A percentile compares a stretch with the other conserved stretches of the same genome.
Conservation (phyloP, 2,329 filamentous ascomycete species). For the Cordyceps cateniannulata region DNA sequence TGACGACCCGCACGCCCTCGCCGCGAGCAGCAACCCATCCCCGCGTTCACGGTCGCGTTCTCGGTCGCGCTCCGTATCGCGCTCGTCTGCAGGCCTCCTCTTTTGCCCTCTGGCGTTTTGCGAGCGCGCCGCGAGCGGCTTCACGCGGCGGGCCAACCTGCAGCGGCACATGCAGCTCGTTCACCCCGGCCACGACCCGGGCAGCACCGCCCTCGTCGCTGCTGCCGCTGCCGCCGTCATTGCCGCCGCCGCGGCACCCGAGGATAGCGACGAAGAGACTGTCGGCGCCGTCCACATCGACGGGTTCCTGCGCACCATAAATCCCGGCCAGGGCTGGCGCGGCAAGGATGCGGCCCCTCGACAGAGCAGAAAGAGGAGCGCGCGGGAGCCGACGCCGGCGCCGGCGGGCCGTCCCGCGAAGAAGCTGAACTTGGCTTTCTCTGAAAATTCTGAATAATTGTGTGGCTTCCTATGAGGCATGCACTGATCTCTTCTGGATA, state of each 20-base stretch:
- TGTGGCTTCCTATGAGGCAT: too few species aligned
- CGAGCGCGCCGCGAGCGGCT: constrained; percentile 30
- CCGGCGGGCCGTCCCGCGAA: not conserved
- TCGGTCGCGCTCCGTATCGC: constrained; percentile 21
- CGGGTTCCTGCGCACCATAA: constrained; percentile 56
- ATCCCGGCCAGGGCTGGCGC: constrained; percentile 41
- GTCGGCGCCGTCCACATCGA: constrained; percentile 61
- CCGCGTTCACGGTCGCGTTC: constrained; percentile 16
- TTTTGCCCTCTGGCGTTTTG: constrained; percentile 33
- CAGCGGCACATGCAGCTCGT: constrained; percentile 32
- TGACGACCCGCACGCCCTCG: too few species aligned
- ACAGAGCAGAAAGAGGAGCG: constrained; percentile 21
- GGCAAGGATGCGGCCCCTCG: constrained; percentile 23
- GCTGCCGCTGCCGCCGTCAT: not conserved
- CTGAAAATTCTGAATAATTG: too few species aligned
- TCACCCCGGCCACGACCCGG: constrained; percentile 30
- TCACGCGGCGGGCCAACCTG: constrained; percentile 30
- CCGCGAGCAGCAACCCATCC: too few species aligned
- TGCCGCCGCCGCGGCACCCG: not conserved
- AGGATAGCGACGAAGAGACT: constrained; percentile 46
- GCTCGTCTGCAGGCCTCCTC: constrained; percentile 27
- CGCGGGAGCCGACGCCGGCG: not conserved
- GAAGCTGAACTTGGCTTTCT: not conserved
- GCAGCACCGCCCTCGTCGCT: constrained; percentile 10
- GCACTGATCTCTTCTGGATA: too few species aligned